Evolutionary conservation across 2,329 filamentous ascomycete genomes (phyloP).

Genomic region (Colletotrichum sp.): DNA sequence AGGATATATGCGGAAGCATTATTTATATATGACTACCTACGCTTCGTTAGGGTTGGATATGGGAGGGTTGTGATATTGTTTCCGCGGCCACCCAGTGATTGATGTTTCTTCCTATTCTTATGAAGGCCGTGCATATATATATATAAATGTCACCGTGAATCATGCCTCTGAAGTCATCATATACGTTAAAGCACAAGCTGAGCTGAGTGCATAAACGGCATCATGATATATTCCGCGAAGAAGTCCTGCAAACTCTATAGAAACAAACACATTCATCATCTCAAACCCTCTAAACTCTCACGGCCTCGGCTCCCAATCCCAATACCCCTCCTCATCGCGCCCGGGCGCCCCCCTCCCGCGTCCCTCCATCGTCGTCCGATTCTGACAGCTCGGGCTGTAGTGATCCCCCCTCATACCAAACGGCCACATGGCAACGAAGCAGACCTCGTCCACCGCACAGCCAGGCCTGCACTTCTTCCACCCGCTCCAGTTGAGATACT

Average conservation of each 20-base stretch:
- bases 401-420: conserved; percentile 60
- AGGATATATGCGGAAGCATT: neutral
- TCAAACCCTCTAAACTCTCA: neutral
- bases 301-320: neutral
- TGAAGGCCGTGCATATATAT: too few relatives aligned
- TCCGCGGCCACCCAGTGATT: neutral
- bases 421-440: conserved; percentile 70
- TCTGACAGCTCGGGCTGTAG: conserved; percentile 26
- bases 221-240: neutral
- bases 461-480: conserved; percentile 60
- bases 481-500: conserved; percentile 60
- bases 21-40: neutral
- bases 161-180: too few relatives aligned
- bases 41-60: too few relatives aligned
- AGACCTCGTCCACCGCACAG: conserved; percentile 59
- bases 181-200: neutral
- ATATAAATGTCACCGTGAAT: too few relatives aligned
- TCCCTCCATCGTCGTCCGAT: conserved; percentile 1
- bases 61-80: neutral
- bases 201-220: neutral
- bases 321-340: neutral
- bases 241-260: neutral
- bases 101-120: too few relatives aligned
- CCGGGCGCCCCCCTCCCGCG: neutral
- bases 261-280: neutral